Base-by-base conservation (phyloP, 2,329 filamentous ascomycete species). In the Cordyceps fumosorosea region DNA sequence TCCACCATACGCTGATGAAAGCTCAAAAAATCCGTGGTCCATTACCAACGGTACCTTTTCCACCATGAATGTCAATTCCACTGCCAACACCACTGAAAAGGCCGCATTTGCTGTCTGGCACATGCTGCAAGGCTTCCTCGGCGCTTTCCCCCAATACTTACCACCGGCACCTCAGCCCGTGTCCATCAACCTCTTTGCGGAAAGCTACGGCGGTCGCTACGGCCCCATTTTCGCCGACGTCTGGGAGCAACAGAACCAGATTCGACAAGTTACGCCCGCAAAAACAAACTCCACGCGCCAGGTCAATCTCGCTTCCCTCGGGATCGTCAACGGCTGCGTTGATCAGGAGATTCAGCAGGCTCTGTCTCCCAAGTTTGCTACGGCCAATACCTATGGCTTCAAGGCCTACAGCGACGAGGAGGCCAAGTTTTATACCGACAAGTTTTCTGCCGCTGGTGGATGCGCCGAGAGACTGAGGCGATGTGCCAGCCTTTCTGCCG, bases 191-290 rank as follows among this genome's bases (percentile, higher is more conserved):
- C 74, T 90, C 5, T 89, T 89, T 64, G 81, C 86, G 0, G 87
- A 91, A 71, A 88, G 84, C 72, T 88, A 90, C 70, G 84, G 87
- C 40, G 89, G 89, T 14, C 83, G 85, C 62, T 91, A 90, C 67
- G 89, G 85, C 0, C 87, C 87, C 2, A 76, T 82, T 1, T 88
- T 90, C 67, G 84, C 85, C 12, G 76, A 78, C 22, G 73, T 78
- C 24, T 83, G 81, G 74, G 80, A 88, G 67, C 71, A 82, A 62
- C 86, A 91, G 73, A 91, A 91, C 66, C 70, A 76, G 20, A 77
- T 77, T 58, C 80, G 82, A 16, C 69, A 72, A n/a, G 81, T 78
- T 60, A 82, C 84, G 3, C 72, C 78, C 1, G 63, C 84, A 1
- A 71, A 80, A 10, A 72, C 69, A 20, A 81, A 81, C 64, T 77